Base-by-base conservation (phyloP, 2,329 filamentous ascomycete species). In the Coniochaeta hoffmannii region DNA sequence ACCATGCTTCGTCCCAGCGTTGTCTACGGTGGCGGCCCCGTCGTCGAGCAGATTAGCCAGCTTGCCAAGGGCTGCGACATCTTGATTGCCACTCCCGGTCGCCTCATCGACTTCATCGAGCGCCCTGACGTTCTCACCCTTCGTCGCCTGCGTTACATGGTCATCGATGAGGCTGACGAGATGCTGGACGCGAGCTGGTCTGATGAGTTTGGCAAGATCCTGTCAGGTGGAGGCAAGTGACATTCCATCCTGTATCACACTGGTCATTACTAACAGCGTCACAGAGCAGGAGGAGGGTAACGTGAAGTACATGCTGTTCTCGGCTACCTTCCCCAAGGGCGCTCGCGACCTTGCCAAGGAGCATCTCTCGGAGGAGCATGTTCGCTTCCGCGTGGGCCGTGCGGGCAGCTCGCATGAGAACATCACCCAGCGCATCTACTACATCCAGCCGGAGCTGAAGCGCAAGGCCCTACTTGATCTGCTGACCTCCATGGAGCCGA, bases 81-180 rank as follows among this genome's bases (percentile, higher is more conserved):
- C 41, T 79, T 99, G 14, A 85, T 97, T 62, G 92, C 84, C 10
- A 93, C 93, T 15, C 50, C 50, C 11, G 50, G 50, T 30, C 50
- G 50, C 49, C 79, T 99, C 1, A 75, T 85, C 50, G 89, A 97
- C 64, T 88, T 97, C 65, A 91, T 97, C 74, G 75, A 85, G 38
- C 83, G 86, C 31, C 82, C 85, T 0, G 70, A 85, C 15, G 65
- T 88, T 14, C 73, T 97, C 1, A 88, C 86, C 0, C 76, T 97
- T 53, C 78, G 79, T 22, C 89, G 93, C 38, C 79, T 97, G 58
- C 87, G 86, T 71, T 94, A 86, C 72, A 83, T 83, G 61, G 82
- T 97, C 60, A 86, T 99, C 59, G 94, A 97, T 58, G 94, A 99
- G 68, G 94, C 94, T 0, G 94, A 99, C 66, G 93, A 99, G 74